Evolutionary conservation across 1,284 basidiomycete genomes (phyloP).

Genomic region (Mycena citricolor): DNA sequence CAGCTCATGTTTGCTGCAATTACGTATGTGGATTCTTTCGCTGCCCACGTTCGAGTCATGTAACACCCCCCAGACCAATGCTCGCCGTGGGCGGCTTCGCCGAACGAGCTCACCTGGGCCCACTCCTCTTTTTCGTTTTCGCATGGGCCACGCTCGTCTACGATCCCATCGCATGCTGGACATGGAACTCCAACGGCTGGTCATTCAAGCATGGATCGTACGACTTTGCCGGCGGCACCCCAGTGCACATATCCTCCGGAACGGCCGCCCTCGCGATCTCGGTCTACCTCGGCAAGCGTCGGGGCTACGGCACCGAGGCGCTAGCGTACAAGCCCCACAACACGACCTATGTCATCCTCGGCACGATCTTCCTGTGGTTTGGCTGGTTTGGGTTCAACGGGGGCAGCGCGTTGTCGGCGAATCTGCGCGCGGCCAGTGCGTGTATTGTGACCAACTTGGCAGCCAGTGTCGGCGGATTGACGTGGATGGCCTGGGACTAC

Average conservation of each 20-base stretch:
- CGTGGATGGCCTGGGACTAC: slow-evolving; percentile 96
- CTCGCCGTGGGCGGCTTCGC: slow-evolving; percentile 91
- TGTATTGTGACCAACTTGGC: slow-evolving; percentile 93
- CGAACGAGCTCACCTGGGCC: slow-evolving; percentile 87
- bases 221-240: slow-evolving; percentile 95
- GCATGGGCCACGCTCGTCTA: slow-evolving; percentile 93
- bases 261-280: slow-evolving; percentile 91
- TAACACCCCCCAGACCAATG: slow-evolving; percentile 73
- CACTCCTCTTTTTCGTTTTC: slow-evolving; percentile 87
- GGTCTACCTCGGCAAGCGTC: slow-evolving; percentile 87
- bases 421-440: slow-evolving; percentile 85
- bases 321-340: slow-evolving; percentile 90
- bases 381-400: slow-evolving; percentile 98
- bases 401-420: slow-evolving; percentile 81
- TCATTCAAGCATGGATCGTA: slow-evolving; percentile 75
- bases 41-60: not conserved
- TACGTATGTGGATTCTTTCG: slow-evolving; percentile 47
- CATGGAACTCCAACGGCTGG: slow-evolving; percentile 93
- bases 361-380: slow-evolving; percentile 95
- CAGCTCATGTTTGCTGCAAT: slow-evolving; percentile 89
- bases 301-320: slow-evolving; percentile 91
- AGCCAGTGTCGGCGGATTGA: slow-evolving; percentile 83
- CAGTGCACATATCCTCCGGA: slow-evolving; percentile 92
- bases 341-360: slow-evolving; percentile 86
- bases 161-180: slow-evolving; percentile 92